Evolutionary conservation across 2,329 filamentous ascomycete species (phyloP), one percentile per base, ranked within the genome.

Genomic region (Apiospora kogelbergensis): DNA sequence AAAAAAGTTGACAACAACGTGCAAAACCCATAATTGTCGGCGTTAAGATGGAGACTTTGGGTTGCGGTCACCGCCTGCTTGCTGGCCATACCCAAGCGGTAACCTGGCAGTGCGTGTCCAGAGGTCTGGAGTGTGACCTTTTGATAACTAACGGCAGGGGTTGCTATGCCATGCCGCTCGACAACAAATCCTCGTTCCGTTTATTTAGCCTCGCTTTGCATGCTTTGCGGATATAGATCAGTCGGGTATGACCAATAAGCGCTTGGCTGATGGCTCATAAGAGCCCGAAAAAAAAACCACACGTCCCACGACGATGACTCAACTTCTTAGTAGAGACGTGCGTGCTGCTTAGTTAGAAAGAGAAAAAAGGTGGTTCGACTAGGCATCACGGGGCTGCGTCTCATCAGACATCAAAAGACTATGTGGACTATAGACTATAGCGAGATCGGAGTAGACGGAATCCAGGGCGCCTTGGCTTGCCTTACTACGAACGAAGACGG

Each of bases 301-400:
- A 44, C 40, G 66, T 41, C 46, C 66, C 46, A 63, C 53, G 41
- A 68, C 66, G 48, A 68, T 68, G 67, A 68, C 40, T 68, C 67
- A 68, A 68, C 67, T 20, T 48, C 67, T 24, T 60, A 60, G 48
- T 33, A 57, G 48, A 57, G 24, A 17, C 30, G 15, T 24, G 48
- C 30, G 37, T 22, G 20, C 57, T 63, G 33, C 20, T 65, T 45
- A 45, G 41, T 45, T 42, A 5, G 63, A 33, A 46, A 15, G 40
- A 42, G 20, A 33, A 2, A n/a, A 67, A 57, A 20, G 48, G 66
- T 60, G 48, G 66, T 67, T 44, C 63, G 33, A 20, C 44, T 33
- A 33, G 22, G 41, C 41, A 45, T 45, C 26, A 45, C 53, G 53
- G 30, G 53, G 53, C 30, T 33, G 17, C 53, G 30, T 33, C 30